phyloP scores from a whole-genome alignment of 306 rosid genomes.

The Vigna trinervia region DNA sequence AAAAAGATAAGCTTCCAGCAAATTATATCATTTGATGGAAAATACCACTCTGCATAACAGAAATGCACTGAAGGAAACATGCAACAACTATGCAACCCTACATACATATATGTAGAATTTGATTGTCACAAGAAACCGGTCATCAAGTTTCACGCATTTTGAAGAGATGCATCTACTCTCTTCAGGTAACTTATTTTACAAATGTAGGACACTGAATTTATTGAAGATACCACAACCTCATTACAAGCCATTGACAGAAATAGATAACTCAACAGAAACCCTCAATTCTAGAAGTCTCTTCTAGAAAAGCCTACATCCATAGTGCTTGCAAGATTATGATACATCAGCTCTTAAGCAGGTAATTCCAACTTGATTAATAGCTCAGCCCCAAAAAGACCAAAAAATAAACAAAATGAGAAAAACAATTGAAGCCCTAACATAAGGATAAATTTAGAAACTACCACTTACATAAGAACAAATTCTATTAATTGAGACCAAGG shows the following conservation, averaged over 20 bases:
- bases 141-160: slow-evolving; percentile 25
- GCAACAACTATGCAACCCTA: slow-evolving; percentile 19
- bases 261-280: slow-evolving; percentile 11
- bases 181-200: slow-evolving; percentile 6
- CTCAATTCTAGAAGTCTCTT: slow-evolving; percentile 28
- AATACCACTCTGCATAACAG: background rate
- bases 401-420: background rate
- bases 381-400: background rate
- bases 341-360: slow-evolving; percentile 3
- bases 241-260: slow-evolving; percentile 10
- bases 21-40: background rate
- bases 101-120: slow-evolving; percentile 13
- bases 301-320: slow-evolving; percentile 26
- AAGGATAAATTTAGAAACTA: background rate
- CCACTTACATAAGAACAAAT: background rate
- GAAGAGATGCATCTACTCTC: slow-evolving; percentile 28
- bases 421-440: slow-evolving; percentile 2
- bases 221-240: background rate
- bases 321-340: slow-evolving; percentile 25
- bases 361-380: background rate
- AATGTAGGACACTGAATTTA: slow-evolving; percentile 29
- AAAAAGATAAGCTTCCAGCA: background rate
- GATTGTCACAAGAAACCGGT: background rate
- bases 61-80: slow-evolving; percentile 1
- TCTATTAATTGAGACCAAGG: background rate